Conservation (phyloP, 148 eudicot genomes). For the Nepenthes gracilis region DNA sequence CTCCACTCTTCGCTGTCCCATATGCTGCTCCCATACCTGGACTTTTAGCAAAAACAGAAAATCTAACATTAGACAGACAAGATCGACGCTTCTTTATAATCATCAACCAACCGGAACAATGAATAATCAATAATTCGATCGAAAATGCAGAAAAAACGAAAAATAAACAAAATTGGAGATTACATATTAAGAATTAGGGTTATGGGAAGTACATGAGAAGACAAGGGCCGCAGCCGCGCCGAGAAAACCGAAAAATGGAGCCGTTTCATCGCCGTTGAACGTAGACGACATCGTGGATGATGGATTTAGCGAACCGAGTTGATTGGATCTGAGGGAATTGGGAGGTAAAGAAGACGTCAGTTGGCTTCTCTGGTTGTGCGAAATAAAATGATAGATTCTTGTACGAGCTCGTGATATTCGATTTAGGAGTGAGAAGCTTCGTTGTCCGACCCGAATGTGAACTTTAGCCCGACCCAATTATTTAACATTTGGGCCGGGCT, state of each 20-base stretch:
- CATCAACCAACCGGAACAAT: not conserved
- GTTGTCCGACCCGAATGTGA: too few species aligned
- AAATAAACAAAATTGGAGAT: not conserved
- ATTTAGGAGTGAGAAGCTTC: too few species aligned
- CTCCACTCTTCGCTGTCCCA: conserved; percentile 16
- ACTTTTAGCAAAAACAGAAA: not conserved
- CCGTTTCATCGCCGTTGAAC: conserved; percentile 17
- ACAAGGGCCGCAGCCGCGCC: conserved; percentile 16
- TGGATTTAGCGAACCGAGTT: not conserved
- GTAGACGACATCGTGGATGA: conserved; percentile 2
- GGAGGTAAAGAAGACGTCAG: not conserved
- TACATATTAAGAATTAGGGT: not conserved
- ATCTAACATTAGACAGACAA: not conserved
- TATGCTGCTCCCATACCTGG: conserved; percentile 16
- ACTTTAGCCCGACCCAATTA: too few species aligned
- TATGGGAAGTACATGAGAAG: conserved; percentile 12
- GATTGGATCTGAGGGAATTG: not conserved
- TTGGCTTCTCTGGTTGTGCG: not conserved
- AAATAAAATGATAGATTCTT: not conserved
- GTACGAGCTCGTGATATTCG: not conserved
- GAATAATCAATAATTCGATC: not conserved
- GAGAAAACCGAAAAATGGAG: conserved; percentile 13
- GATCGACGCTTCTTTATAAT: too few species aligned
- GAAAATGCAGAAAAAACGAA: not conserved
- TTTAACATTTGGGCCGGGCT: too few species aligned